phyloP scores from a whole-genome alignment of 2,329 filamentous ascomycete species.

The Phialophora tarda region DNA sequence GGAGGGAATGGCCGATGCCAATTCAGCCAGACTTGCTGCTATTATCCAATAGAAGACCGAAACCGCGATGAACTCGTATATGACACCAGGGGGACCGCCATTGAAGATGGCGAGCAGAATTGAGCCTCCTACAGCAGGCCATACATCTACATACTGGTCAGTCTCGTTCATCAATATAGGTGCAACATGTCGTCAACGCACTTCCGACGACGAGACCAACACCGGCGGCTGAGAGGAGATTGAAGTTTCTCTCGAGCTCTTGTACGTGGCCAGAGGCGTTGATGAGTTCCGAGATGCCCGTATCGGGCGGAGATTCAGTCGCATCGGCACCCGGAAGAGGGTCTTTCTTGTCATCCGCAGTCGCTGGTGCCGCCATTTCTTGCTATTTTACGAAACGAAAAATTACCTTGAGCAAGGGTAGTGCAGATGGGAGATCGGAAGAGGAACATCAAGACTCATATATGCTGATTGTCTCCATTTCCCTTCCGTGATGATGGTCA shows the following conservation, averaged over 20 bases:
- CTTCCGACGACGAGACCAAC: conserved; percentile 68
- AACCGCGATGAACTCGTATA: conserved; percentile 64
- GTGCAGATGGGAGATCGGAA: background rate
- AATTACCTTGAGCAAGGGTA: background rate
- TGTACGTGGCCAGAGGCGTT: conserved; percentile 70
- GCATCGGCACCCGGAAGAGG: conserved; percentile 2
- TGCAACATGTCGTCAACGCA: background rate
- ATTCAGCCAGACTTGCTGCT: conserved; percentile 64
- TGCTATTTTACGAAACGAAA: background rate
- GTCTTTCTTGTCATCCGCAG: conserved; percentile 15
- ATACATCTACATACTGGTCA: conserved; percentile 49
- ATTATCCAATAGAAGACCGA: conserved; percentile 64
- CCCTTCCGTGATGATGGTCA: background rate
- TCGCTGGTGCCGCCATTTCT: conserved; percentile 13
- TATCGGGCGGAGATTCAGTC: conserved; percentile 8
- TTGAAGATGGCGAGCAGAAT: conserved; percentile 50
- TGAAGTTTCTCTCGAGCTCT: conserved; percentile 68
- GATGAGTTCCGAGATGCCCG: conserved; percentile 43
- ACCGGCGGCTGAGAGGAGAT: conserved; percentile 64
- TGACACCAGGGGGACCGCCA: conserved; percentile 65
- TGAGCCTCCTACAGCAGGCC: conserved; percentile 67
- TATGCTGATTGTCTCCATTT: background rate
- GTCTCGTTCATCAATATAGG: background rate
- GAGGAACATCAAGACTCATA: conserved; percentile 10
- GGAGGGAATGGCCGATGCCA: conserved; percentile 67